Base-by-base conservation (phyloP, 78 protist species). In the Dictyostelium firmibasis region DNA sequence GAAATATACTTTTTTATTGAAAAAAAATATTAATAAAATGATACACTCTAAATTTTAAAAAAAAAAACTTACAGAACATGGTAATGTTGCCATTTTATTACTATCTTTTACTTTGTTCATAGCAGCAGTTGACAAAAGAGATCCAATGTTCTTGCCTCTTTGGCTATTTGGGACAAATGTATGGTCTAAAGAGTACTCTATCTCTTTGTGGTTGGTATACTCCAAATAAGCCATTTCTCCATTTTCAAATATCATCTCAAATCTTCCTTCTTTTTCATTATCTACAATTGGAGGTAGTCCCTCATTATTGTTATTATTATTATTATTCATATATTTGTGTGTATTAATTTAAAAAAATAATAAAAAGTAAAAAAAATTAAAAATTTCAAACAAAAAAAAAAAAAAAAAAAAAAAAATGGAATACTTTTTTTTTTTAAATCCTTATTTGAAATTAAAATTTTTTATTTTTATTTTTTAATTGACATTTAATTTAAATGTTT, bases 81-180 rank as follows among this genome's bases (percentile, higher is more conserved):
- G n/a, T 8, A 38, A 23, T 7, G 41, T 2, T 0, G 33, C 83
- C 44, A 23, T 41, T 38, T 29, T 25, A 36, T 76, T 41, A 23
- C 41, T 33, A 8, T 25, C 23, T 76, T 4, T 7, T 4, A 76
- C 25, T 16, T 38, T 11, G 25, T 76, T 25, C 47, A 76, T 76
- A 3, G 62, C 41, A 5, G 23, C 16, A 4, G 47, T 76, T 23
- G 60, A 20, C 38, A 76, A 23, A 10, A 36, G 23, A n/a, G n/a
- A 43, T 36, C 60, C 83, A 29, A 76, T n/a, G 44, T 38, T 38
- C 41, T 23, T 36, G 1, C 83, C 83, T 76, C 83, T 76, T 76
- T 75, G 47, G 11, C n/a, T n/a, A 72, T 38, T 31, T 36, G 83
- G 83, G 16, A 76, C 83, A 76, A 20, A 76, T 23, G 83, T 76